A percentile compares a stretch with the other conserved stretches of the same genome.
Evolutionary conservation across 768 basidiomycete genomes (phyloP).

Genomic region (Gymnopilus junonius): DNA sequence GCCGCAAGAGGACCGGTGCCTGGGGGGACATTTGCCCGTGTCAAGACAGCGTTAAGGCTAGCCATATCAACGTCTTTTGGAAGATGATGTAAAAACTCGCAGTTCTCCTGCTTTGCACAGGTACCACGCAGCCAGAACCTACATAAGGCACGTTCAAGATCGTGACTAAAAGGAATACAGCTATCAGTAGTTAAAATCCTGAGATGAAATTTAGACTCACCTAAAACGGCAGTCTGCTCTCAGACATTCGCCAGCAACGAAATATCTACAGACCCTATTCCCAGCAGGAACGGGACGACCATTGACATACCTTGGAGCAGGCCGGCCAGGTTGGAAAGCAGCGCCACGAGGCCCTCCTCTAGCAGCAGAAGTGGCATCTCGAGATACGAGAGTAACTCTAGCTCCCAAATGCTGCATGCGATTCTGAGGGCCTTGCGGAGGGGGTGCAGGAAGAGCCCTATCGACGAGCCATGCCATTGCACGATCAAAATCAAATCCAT

Average conservation of each 20-base stretch:
- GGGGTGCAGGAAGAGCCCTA: conserved; percentile 52
- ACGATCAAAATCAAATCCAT: conserved; percentile 93
- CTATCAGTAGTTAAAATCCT: background rate
- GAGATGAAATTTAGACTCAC: conserved; percentile 45
- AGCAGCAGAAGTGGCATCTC: conserved; percentile 44
- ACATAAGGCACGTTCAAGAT: conserved; percentile 91
- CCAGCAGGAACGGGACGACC: conserved; percentile 63
- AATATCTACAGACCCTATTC: conserved; percentile 93
- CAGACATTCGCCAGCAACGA: conserved; percentile 94
- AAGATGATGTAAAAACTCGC: conserved; percentile 94
- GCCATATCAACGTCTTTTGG: conserved; percentile 85
- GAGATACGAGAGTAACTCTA: conserved; percentile 67
- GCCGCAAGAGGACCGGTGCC: conserved; percentile 46
- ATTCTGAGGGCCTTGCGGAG: conserved; percentile 48
- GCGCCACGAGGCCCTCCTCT: conserved; percentile 44
- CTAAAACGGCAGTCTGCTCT: conserved; percentile 98
- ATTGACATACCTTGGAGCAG: conserved; percentile 49
- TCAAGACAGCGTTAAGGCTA: conserved; percentile 68
- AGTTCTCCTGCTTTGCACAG: conserved; percentile 94
- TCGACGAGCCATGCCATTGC: conserved; percentile 96
- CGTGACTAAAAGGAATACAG: conserved; percentile 63
- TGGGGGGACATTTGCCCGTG: conserved; percentile 63
- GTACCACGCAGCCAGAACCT: conserved; percentile 98
- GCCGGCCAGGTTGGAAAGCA: conserved; percentile 36
- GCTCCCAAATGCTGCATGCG: conserved; percentile 67